A percentile compares a stretch with the other conserved stretches of the same genome.
These are phyloP conservation scores for Malassezia globosa DNA, from an alignment of 1,284 basidiomycete genomes.

Conservation along the genomic window DNA sequence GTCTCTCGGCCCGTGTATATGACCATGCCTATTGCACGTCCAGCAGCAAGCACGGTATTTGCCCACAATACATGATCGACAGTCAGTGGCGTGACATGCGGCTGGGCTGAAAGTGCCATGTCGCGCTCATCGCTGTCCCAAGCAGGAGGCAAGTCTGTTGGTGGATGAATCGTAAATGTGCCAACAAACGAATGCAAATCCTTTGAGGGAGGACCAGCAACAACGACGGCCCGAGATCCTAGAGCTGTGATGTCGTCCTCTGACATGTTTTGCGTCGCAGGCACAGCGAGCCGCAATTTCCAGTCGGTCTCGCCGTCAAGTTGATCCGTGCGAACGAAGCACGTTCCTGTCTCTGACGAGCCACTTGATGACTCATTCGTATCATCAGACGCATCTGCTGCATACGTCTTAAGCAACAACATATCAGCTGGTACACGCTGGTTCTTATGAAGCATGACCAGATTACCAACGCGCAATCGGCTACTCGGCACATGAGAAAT, in stretches of 20 bases:
- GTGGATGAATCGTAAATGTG: slow-evolving; percentile 65
- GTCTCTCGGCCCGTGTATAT: slow-evolving; percentile 92
- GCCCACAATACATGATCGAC: slow-evolving; percentile 95
- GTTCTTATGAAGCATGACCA: slow-evolving; percentile 88
- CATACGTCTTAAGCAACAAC: slow-evolving; percentile 68
- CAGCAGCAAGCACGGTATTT: slow-evolving; percentile 91
- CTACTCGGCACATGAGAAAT: slow-evolving; percentile 58
- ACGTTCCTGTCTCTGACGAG: slow-evolving; percentile 61
- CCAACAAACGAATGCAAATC: slow-evolving; percentile 94
- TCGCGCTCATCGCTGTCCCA: not conserved
- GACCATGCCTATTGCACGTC: slow-evolving; percentile 80
- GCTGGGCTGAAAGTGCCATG: slow-evolving; percentile 48
- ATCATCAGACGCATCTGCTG: slow-evolving; percentile 26
- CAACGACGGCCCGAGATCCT: slow-evolving; percentile 22
- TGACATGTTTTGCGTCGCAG: slow-evolving; percentile 65
- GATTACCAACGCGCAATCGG: slow-evolving; percentile 76
- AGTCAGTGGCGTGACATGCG: slow-evolving; percentile 49
- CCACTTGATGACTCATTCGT: not conserved
- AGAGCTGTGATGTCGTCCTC: slow-evolving; percentile 59
- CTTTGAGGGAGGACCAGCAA: slow-evolving; percentile 86
- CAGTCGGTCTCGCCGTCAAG: slow-evolving; percentile 98
- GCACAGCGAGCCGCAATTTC: slow-evolving; percentile 85
- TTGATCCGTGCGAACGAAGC: slow-evolving; percentile 95
- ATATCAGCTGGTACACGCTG: slow-evolving; percentile 92
- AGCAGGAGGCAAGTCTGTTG: slow-evolving; percentile 9